Percentiles rank a stretch among this genome's conserved stretches.
phyloP scores from a whole-genome alignment of 2,329 filamentous ascomycete species.

The Claviceps quebecensis region DNA sequence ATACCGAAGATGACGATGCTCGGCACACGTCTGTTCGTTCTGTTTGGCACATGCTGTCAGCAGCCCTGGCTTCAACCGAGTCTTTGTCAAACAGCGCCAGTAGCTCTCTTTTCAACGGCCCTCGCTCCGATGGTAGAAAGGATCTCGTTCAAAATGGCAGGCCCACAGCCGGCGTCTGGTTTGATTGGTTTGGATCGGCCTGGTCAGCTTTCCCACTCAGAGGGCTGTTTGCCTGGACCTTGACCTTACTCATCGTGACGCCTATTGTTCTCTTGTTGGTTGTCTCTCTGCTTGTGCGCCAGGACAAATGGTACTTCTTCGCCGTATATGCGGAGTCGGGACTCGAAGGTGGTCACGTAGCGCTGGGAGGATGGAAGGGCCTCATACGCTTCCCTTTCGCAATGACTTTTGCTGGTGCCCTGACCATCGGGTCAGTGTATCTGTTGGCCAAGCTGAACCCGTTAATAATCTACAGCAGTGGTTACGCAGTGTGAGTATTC shows the following conservation, averaged over 20 bases:
- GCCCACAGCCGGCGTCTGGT: constrained; percentile 70
- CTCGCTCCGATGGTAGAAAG: constrained; percentile 36
- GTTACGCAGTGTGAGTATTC: constrained; percentile 56
- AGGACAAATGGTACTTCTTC: constrained; percentile 83
- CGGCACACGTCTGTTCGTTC: constrained; percentile 57
- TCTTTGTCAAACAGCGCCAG: constrained; percentile 56
- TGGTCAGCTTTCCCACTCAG: constrained; percentile 70
- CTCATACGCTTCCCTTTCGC: constrained; percentile 74
- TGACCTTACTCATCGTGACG: constrained; percentile 67
- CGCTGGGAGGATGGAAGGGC: constrained; percentile 63
- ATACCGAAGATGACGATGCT: constrained; percentile 78
- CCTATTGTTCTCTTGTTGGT: constrained; percentile 60
- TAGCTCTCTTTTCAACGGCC: constrained; percentile 46
- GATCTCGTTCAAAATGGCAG: constrained; percentile 52
- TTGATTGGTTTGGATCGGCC: constrained; percentile 70
- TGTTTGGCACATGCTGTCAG: constrained; percentile 92
- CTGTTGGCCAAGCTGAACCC: constrained; percentile 75
- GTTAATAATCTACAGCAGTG: constrained; percentile 77
- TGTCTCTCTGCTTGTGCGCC: constrained; percentile 51
- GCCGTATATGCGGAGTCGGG: constrained; percentile 43
- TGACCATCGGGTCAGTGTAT: constrained; percentile 60
- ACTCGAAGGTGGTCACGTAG: constrained; percentile 45
- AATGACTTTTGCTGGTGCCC: constrained; percentile 49
- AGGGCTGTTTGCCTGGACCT: constrained; percentile 76
- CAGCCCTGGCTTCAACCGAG: constrained; percentile 60